Percentiles rank a stretch among this genome's conserved stretches.
Evolutionary conservation across 306 rosid species (phyloP).

Genomic region (Gleditsia sinensis): DNA sequence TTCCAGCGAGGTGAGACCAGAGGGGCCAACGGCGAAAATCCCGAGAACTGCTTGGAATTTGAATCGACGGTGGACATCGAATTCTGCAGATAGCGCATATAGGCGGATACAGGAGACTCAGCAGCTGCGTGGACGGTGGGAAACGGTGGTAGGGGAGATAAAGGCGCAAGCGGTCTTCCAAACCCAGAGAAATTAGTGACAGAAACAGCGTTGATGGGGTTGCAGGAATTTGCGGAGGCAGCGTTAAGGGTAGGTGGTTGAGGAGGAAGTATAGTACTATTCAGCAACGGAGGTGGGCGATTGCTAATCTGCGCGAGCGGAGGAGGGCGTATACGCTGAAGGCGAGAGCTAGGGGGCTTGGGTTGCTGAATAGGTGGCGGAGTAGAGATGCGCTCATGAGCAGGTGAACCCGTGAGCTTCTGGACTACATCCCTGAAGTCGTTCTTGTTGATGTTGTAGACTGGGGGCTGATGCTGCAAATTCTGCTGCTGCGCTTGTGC

Average conservation of each 20-base stretch:
- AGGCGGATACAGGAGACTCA: conserved; percentile 73
- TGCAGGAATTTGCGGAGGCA: conserved; percentile 14
- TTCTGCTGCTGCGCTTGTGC: conserved; percentile 28
- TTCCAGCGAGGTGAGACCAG: conserved; percentile 66
- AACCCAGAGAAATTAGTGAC: conserved; percentile 29
- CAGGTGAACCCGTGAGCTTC: conserved; percentile 82
- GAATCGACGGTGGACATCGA: conserved; percentile 40
- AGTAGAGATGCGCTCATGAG: conserved; percentile 56
- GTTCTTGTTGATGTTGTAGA: conserved; percentile 69
- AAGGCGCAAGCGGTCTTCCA: conserved; percentile 50
- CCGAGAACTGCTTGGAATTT: conserved; percentile 53
- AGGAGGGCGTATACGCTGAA: conserved; percentile 77
- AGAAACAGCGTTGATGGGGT: conserved; percentile 15
- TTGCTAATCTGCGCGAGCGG: conserved; percentile 57
- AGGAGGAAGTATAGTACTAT: conserved; percentile 28
- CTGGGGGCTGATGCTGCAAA: conserved; percentile 69
- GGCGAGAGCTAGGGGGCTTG: conserved; percentile 65
- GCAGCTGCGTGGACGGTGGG: conserved; percentile 63
- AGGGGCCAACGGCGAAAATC: conserved; percentile 62
- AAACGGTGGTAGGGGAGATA: conserved; percentile 72
- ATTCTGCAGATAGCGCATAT: conserved; percentile 59
- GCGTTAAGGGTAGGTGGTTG: conserved; percentile 13
- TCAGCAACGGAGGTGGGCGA: conserved; percentile 49
- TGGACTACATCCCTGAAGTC: conserved; percentile 82
- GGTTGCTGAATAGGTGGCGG: conserved; percentile 66